Conservation (phyloP, 106 monocot genomes). For the Allium fistulosum region DNA sequence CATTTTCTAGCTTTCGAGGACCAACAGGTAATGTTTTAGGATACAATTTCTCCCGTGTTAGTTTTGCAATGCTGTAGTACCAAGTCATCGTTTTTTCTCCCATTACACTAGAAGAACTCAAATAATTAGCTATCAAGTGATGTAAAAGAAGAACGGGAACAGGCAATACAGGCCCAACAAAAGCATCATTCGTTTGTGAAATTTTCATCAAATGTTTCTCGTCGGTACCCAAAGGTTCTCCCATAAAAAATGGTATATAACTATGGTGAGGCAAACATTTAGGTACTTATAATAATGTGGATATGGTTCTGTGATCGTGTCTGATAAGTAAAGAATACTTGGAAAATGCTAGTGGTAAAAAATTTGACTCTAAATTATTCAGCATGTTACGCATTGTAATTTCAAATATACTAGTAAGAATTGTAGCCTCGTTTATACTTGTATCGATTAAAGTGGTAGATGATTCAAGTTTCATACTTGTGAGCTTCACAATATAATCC, state of each 20-base stretch:
- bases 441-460: conserved; percentile 18
- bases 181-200: conserved; percentile 10
- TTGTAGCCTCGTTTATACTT: conserved; percentile 32
- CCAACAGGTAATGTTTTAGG: conserved; percentile 49
- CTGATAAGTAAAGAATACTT: conserved; percentile 41
- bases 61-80: conserved; percentile 19
- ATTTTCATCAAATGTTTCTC: conserved; percentile 20
- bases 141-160: conserved; percentile 62
- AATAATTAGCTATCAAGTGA: conserved; percentile 8
- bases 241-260: conserved; percentile 33
- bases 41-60: conserved; percentile 19
- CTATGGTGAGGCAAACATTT: conserved; percentile 19
- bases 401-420: conserved; percentile 62
- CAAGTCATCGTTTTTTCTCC: conserved; percentile 13
- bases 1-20: conserved; percentile 3
- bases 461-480: conserved; percentile 9
- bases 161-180: conserved; percentile 82
- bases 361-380: conserved; percentile 25
- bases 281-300: conserved; percentile 47
- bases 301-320: background rate
- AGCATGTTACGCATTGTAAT: conserved; percentile 44
- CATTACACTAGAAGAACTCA: background rate
- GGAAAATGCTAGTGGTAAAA: conserved; percentile 57
- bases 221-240: conserved; percentile 38
- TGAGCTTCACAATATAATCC: conserved; percentile 27